A percentile compares a stretch with the other conserved stretches of the same genome.
Conservation (phyloP, 2,329 filamentous ascomycete species). For the Ceratocystis huliohia region DNA sequence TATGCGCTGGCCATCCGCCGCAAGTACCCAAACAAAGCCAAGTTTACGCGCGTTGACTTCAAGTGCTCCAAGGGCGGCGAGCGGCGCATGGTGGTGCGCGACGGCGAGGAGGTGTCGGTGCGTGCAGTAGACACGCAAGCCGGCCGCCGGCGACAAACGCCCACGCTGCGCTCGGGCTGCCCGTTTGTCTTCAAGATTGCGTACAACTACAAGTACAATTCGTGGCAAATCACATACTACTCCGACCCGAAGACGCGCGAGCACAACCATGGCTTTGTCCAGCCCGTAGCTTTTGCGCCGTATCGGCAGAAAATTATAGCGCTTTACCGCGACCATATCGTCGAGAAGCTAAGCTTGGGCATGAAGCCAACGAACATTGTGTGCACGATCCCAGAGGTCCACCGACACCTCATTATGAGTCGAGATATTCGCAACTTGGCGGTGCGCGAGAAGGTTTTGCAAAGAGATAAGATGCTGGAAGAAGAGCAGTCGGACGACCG, state of each 20-base stretch:
- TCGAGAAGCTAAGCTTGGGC: background rate
- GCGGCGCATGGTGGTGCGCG: background rate
- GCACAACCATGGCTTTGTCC: background rate
- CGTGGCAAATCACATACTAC: background rate
- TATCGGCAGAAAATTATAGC: background rate
- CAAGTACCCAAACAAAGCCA: background rate
- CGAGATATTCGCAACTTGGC: background rate
- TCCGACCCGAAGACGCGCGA: background rate
- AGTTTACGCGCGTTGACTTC: background rate
- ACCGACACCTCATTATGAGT: background rate
- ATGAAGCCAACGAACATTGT: background rate
- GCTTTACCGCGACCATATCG: background rate
- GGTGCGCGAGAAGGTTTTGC: background rate
- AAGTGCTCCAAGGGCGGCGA: background rate
- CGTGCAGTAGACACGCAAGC: background rate
- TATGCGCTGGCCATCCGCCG: background rate
- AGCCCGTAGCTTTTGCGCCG: background rate
- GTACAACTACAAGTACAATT: background rate
- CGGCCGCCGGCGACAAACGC: background rate
- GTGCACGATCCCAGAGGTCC: background rate
- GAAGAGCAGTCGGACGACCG: background rate
- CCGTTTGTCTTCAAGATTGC: background rate
- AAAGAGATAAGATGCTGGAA: background rate
- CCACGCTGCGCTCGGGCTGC: background rate
- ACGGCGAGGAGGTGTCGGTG: background rate